Evolutionary conservation across 2,329 filamentous ascomycete genomes (phyloP), one percentile per base, ranked within the genome.

Genomic region (Tricladium varicosporioides): DNA sequence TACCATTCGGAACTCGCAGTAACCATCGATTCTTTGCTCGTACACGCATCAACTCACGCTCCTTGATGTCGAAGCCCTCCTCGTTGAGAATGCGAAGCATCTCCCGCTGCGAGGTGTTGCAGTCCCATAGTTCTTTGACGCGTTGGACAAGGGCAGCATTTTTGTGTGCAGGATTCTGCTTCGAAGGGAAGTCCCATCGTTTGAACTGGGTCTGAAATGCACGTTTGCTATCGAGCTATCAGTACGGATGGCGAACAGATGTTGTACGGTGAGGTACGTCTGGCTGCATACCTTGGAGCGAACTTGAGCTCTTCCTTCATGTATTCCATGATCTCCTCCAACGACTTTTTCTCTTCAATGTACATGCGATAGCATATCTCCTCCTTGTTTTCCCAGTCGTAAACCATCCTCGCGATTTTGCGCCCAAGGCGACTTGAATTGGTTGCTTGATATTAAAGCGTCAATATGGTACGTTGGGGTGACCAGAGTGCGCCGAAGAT

Each of bases 201-300:
- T 85, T 87, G 73, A 92, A 90, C 64, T 91, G 87, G 2, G 80
- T 84, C 71, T 91, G 88, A 60, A 87, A 91, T 45, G 87, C 86
- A 59, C 89, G 85, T 76, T 90, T 91, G 71, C 89, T 89, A 72
- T 54, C 60, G 46, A 56, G 31, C 50, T 31, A 42, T 63, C 56
- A 65, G 58, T 58, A 64, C 62, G 60, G 60, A 62, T 45, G 58
- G 57, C 51, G 55, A 16, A 63, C 27, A 40, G 11, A 48, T 22
- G 54, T 45, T 56, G 63, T 58, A 53, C 59, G 62, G 57, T 70
- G 69, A 42, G 45, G 57, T 62, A 64, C 61, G 61, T 61, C 52
- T 58, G 56, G 60, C 58, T 61, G 60, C 78, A 71, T 76, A 89
- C 87, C 86, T 89, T 18, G 89, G 88, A 31, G 83, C 78, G 72